Base-by-base conservation (phyloP, 2,329 filamentous ascomycete species). In the Phaeomoniella chlamydospora region DNA sequence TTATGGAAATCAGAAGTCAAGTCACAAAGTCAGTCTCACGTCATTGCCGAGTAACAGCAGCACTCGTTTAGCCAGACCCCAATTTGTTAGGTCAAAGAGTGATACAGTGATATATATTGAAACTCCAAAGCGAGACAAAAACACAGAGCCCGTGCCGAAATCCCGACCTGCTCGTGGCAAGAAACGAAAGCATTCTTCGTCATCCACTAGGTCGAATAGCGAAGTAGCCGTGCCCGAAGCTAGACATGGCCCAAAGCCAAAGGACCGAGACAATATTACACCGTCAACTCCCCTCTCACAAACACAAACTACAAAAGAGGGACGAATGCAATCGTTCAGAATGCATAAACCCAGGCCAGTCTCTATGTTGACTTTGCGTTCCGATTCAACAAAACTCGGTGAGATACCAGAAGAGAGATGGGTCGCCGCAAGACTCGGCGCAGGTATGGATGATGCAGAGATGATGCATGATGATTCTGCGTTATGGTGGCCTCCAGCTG, bases 341-440 rank as follows among this genome's bases (percentile, higher is more conserved):
- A 26, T 9, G 9, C 22, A 9, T 26, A 6, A 26, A 26, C 6
- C 6, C 9, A 6, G 32, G 9, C 46, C 46, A 11, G 29, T 39
- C 15, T 47, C 45, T 4, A 44, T 41, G 30, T 41, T 42, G 38
- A 47, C 46, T 22, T 47, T 81, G 51, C 78, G 80, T 73, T 68
- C 77, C 4, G 65, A 75, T 29, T 75, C 71, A 52, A 80, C 77
- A 62, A 79, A 80, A 56, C 72, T 77, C 26, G 73, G 74, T 35
- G 63, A 67, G 42, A 67, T 62, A 0, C 45, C 74, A 2, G 56
- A 61, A 15, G 50, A 57, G 3, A 34, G 30, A 29, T 31, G 34
- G n/a, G 15, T 30, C 6, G 22, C 22, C 6, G 22, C 22, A 26
- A 6, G 22, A n/a, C 9, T 26, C n/a, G 22, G 9, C 6, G 9